phyloP scores from a whole-genome alignment of 1,139 yeast species.

The Fermentozyma sake region DNA sequence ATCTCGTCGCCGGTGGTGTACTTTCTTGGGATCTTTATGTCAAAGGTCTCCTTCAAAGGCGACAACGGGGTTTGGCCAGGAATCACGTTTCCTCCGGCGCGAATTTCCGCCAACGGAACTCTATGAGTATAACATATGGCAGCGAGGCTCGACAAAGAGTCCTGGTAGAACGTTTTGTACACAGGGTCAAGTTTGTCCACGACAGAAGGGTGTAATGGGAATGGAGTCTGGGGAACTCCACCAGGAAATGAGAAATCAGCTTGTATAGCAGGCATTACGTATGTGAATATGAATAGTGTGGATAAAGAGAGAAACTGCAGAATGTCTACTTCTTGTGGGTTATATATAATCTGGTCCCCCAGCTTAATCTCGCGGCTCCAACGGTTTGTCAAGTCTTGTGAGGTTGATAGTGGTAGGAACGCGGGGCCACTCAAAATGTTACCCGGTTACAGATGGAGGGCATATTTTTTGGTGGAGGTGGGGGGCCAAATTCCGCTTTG shows the following conservation, averaged over 20 bases:
- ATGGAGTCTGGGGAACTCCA: constrained; percentile 20
- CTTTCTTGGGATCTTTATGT: constrained; percentile 33
- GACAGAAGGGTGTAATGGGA: constrained; percentile 20
- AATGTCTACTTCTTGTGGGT: no score
- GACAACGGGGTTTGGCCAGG: constrained; percentile 37
- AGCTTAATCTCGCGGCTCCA: no score
- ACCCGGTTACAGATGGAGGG: no score
- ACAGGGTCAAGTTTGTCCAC: constrained; percentile 24
- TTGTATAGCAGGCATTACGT: constrained; percentile 8
- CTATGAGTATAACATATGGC: constrained; percentile 39
- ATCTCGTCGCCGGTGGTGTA: constrained; percentile 21
- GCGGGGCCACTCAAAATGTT: no score
- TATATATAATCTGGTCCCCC: no score
- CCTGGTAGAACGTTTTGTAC: constrained; percentile 32
- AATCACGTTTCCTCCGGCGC: constrained; percentile 44
- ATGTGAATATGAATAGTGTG: no score
- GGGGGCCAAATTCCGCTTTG: no score
- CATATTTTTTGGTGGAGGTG: no score
- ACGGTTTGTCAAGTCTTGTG: no score
- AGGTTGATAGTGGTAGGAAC: no score
- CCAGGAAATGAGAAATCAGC: constrained; percentile 23
- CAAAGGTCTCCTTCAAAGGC: constrained; percentile 24
- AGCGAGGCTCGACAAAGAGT: constrained; percentile 23
- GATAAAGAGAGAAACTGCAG: no score
- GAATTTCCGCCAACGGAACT: constrained; percentile 29